Conservation (phyloP, 768 basidiomycete species). For the Tephrocybe sp. region DNA sequence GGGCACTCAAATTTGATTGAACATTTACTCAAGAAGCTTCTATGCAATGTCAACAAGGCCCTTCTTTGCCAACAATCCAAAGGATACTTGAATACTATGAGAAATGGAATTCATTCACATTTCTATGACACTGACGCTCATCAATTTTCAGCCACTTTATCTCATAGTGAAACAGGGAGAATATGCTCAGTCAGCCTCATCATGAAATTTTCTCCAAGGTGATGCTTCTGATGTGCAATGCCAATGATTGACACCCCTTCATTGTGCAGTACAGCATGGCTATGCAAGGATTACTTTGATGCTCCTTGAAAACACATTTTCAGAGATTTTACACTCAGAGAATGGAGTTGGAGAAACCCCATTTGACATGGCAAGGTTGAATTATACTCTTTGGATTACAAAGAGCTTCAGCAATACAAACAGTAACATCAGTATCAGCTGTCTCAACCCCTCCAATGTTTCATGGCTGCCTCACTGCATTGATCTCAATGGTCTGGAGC, state of each 20-base stretch:
- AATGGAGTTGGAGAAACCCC: constrained; percentile 49
- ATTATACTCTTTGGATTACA: constrained; percentile 26
- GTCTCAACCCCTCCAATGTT: constrained; percentile 1
- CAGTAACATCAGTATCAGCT: background rate
- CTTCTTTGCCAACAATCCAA: constrained; percentile 46
- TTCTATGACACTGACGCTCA: background rate
- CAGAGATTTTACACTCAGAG: constrained; percentile 43
- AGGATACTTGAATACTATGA: constrained; percentile 57
- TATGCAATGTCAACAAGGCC: constrained; percentile 41
- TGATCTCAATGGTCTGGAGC: constrained; percentile 17
- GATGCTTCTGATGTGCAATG: constrained; percentile 39
- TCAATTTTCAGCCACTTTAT: constrained; percentile 46
- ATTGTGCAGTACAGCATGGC: constrained; percentile 39
- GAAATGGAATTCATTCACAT: constrained; percentile 1
- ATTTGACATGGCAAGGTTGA: constrained; percentile 34
- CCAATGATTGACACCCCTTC: constrained; percentile 51
- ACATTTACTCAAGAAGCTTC: constrained; percentile 48
- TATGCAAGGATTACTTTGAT: constrained; percentile 34
- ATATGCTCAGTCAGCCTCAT: constrained; percentile 33
- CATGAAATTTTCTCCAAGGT: constrained; percentile 36
- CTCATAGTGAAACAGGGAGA: constrained; percentile 42
- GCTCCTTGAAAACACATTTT: constrained; percentile 38
- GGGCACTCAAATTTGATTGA: constrained; percentile 33
- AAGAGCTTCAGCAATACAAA: constrained; percentile 1
- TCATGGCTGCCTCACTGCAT: constrained; percentile 15